These are phyloP conservation scores for Boeremia exigua DNA, from an alignment of 2,329 filamentous ascomycete species.

Conservation along the genomic window DNA sequence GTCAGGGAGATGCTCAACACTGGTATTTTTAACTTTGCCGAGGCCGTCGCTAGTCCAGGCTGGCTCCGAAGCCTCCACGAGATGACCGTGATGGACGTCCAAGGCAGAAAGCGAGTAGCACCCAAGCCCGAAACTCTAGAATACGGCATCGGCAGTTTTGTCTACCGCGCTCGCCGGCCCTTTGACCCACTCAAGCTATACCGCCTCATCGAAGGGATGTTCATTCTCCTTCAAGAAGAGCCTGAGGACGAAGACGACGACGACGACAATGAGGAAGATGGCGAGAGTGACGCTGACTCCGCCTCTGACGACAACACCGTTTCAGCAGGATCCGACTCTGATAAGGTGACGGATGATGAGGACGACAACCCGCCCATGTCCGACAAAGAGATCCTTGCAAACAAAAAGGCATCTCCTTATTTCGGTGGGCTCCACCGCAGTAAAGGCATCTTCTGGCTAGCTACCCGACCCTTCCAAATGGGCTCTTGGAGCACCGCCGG, in stretches of 20 bases:
- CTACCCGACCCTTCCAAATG: constrained; percentile 61
- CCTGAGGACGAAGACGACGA: constrained; percentile 42
- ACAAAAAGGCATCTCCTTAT: constrained; percentile 61
- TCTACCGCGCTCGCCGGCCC: constrained; percentile 64
- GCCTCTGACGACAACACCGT: constrained; percentile 21
- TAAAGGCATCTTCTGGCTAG: constrained; percentile 67
- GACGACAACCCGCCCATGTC: constrained; percentile 43
- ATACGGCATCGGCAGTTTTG: constrained; percentile 74
- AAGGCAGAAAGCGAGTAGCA: constrained; percentile 61
- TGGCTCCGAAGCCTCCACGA: constrained; percentile 74
- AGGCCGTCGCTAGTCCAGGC: constrained; percentile 68
- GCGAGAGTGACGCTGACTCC: constrained; percentile 19
- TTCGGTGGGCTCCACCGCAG: constrained; percentile 66
- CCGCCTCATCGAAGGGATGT: constrained; percentile 51
- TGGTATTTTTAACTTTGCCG: constrained; percentile 67
- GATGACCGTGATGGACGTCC: constrained; percentile 67
- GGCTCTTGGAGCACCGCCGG: constrained; percentile 71
- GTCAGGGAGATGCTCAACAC: constrained; percentile 71
- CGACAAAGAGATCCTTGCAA: constrained; percentile 56
- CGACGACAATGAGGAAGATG: constrained; percentile 29
- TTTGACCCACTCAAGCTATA: constrained; percentile 53
- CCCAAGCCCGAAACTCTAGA: constrained; percentile 75
- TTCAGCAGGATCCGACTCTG: constrained; percentile 24
- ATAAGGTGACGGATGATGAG: constrained; percentile 36
- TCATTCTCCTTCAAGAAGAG: constrained; percentile 51